Evolutionary conservation across 2,329 filamentous ascomycete species (phyloP).

Genomic region (Akanthomyces muscarius): DNA sequence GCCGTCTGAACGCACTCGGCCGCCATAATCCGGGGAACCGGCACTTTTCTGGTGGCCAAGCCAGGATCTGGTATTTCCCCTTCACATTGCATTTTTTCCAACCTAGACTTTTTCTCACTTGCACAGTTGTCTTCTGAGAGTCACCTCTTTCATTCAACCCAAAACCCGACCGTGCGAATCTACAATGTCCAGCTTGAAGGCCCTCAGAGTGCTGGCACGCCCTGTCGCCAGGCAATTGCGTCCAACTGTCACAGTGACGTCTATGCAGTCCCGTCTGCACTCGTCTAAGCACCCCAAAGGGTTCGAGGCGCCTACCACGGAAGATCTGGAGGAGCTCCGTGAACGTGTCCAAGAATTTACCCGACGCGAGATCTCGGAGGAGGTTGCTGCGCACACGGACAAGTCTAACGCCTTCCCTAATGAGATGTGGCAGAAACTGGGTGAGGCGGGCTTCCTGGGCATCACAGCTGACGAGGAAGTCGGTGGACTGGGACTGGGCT

Average conservation of each 20-base stretch:
- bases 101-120: not conserved
- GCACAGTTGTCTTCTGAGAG: constrained; percentile 12
- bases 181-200: constrained; percentile 21
- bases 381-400: constrained; percentile 80
- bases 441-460: constrained; percentile 85
- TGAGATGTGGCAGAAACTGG: constrained; percentile 90
- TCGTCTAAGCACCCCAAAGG: constrained; percentile 60
- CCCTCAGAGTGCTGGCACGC: constrained; percentile 30
- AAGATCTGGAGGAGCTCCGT: constrained; percentile 75
- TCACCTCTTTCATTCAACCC: not conserved
- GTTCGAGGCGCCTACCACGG: constrained; percentile 64
- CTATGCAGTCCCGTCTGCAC: constrained; percentile 36
- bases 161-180: not conserved
- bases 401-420: constrained; percentile 81
- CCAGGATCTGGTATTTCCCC: not conserved
- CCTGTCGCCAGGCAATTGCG: constrained; percentile 23
- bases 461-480: constrained; percentile 92
- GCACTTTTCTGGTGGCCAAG: not conserved
- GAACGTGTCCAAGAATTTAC: constrained; percentile 87
- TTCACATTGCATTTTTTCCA: not conserved
- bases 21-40: constrained; percentile 12
- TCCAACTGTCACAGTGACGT: constrained; percentile 31
- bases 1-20: not conserved
- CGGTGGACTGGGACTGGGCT: constrained; percentile 86
- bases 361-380: constrained; percentile 78